Percentiles rank a stretch among this genome's conserved stretches.
Conservation (phyloP, 805 yeast species). For the Wickerhamiella shivajii region DNA sequence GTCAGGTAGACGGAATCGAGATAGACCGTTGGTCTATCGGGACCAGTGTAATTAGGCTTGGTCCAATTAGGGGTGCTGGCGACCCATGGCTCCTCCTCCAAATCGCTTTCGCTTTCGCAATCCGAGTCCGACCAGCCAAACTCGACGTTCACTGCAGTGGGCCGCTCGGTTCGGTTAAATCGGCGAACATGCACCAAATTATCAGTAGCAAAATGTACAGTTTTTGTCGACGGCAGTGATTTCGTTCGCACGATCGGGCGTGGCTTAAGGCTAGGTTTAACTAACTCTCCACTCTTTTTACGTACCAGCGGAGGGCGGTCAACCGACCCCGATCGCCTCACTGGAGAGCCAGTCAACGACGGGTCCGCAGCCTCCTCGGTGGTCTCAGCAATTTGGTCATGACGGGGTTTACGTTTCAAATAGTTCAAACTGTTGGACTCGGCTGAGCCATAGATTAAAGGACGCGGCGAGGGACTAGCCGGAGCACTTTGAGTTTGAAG, state of each 20-base stretch:
- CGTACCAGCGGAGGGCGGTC: conserved; percentile 40
- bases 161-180: conserved; percentile 58
- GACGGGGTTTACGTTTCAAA: too few relatives aligned
- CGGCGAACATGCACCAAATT: conserved; percentile 43
- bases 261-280: conserved; percentile 53
- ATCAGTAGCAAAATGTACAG: conserved; percentile 63
- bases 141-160: conserved; percentile 45
- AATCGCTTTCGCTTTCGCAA: conserved; percentile 25
- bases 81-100: conserved; percentile 22
- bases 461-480: too few relatives aligned
- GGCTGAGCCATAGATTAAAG: too few relatives aligned
- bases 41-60: conserved; percentile 10
- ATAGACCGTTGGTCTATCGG: conserved; percentile 33
- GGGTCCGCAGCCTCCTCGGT: too few relatives aligned
- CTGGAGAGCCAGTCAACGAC: too few relatives aligned
- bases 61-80: conserved; percentile 23
- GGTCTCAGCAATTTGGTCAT: too few relatives aligned
- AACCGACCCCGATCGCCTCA: too few relatives aligned
- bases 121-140: conserved; percentile 46
- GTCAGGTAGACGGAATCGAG: conserved; percentile 51
- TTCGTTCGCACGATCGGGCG: conserved; percentile 26
- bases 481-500: too few relatives aligned
- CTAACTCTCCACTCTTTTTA: conserved; percentile 79
- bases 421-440: too few relatives aligned
- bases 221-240: conserved; percentile 30